Conservation (phyloP, 1,139 yeast species). For the Geotrichum fermentans region DNA sequence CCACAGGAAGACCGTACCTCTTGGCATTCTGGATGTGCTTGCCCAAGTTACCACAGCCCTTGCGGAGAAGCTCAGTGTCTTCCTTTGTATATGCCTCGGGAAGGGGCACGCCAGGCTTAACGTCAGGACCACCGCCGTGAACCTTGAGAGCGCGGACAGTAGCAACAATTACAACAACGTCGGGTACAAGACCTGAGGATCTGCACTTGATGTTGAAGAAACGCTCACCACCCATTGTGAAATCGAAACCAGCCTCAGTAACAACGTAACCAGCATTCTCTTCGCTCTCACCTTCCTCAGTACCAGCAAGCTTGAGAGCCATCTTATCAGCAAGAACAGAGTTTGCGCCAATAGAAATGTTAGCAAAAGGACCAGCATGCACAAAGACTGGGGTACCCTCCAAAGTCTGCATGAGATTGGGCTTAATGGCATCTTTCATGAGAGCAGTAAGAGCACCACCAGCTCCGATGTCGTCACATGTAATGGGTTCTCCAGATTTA, state of each 20-base stretch:
- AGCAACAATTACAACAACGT: slow-evolving; percentile 91
- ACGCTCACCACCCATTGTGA: slow-evolving; percentile 99
- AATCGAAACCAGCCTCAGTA: slow-evolving; percentile 97
- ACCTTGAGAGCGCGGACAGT: slow-evolving; percentile 95
- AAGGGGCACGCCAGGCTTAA: slow-evolving; percentile 88
- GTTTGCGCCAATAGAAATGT: slow-evolving; percentile 93
- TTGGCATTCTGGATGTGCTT: slow-evolving; percentile 88
- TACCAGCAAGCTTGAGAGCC: slow-evolving; percentile 90
- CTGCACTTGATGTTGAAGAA: slow-evolving; percentile 95
- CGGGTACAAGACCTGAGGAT: slow-evolving; percentile 85
- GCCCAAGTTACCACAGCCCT: slow-evolving; percentile 84
- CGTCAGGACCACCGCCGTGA: slow-evolving; percentile 98
- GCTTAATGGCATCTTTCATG: slow-evolving; percentile 94
- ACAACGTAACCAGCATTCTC: slow-evolving; percentile 84
- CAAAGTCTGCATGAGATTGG: slow-evolving; percentile 94
- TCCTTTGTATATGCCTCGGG: slow-evolving; percentile 84
- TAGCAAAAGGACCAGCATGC: slow-evolving; percentile 98
- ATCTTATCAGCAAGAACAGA: slow-evolving; percentile 93
- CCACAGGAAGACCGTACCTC: slow-evolving; percentile 85
- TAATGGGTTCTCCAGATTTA: slow-evolving; percentile 77
- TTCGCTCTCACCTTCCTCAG: slow-evolving; percentile 48
- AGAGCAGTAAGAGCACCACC: slow-evolving; percentile 97
- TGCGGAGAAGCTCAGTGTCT: slow-evolving; percentile 73
- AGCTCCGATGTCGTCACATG: slow-evolving; percentile 94
- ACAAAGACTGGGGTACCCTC: slow-evolving; percentile 98